Evolutionary conservation across 495 filamentous ascomycete genomes (phyloP), one percentile per base, ranked within the genome.

Genomic region (Lepidopterella palustris): DNA sequence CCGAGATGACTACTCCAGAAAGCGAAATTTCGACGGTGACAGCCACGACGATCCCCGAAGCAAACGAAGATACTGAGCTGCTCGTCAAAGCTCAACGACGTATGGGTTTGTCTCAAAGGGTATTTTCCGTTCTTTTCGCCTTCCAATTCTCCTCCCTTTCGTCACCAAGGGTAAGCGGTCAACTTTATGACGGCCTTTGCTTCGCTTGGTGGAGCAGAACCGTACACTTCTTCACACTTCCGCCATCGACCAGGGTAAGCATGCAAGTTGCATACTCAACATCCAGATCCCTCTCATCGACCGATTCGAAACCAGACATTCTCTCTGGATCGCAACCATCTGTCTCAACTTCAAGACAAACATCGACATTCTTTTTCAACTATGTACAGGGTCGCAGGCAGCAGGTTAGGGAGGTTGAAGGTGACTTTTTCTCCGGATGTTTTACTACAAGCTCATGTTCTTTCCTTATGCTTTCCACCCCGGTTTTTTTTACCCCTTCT

Each of bases 41-140:
- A 72, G 81, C 61, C 84, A 89, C 70, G 87, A 92, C 65, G 88
- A 93, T 71, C 83, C 87, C 35, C 82, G 90, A 57, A 87, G 84
- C 69, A 81, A 89, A 68, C 82, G 70, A 26, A 54, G 64, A 55
- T 69, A 69, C 47, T 69, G 53, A 67, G 60, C 59, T 55, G 28
- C 39, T 54, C 28, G 13, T 39, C 29, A 4, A 42, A 28, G 51
- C 45, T 52, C 20, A 27, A 45, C 50, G 27, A n/a, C 55, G 52
- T 25, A 66, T 62, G 65, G 70, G 71, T 76, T 74, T 77, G 73
- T 73, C 75, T 54, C 51, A 32, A 32, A 25, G 75, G 66, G 78
- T 81, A 76, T 77, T 77, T 79, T 63, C 70, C 65, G 69, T 64
- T 59, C 66, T 70, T 68, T 74, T 68, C 27, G 27, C 25, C 51